Base-by-base conservation (phyloP, 768 basidiomycete genomes). In the Gloeostereum incarnatum region DNA sequence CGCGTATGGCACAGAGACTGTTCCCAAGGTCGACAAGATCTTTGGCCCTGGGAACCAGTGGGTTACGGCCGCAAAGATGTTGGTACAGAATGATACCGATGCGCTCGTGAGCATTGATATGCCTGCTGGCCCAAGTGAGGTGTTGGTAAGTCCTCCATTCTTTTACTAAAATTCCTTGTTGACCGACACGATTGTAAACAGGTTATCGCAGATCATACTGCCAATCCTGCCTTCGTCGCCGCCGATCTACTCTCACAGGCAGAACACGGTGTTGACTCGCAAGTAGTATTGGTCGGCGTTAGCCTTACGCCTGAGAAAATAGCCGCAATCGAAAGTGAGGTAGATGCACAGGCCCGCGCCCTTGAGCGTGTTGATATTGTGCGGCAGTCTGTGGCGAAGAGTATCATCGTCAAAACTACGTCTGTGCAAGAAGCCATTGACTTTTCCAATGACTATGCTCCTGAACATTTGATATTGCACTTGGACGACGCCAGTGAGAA, bases 61-160 rank as follows among this genome's bases (percentile, higher is more conserved):
- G 91, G 96, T 99, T 17, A 99, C 94, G 2, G 96, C 96, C 1
- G 96, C 94, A 36, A 99, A 99, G 66, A 97, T 99, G 96, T 62
- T 94, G 38, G 94, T 99, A 18, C 93, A 97, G 56, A 99, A 98
- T 59, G 96, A 99, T 54, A 93, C 93, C 9, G 87, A 93, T 50
- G 94, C 96, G 6, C 60, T 93, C 45, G 92, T 97, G 5, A 86
- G 89, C 11, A 99, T 98, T 50, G 96, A 99, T 59, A 98, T 99
- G 90, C 96, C 96, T 35, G 96, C 96, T 23, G 96, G 96, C 5
- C 96, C 96, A 20, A 92, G 88, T 3, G 96, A 99, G 61, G 94
- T 99, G 17, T 67, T 99, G 51, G 96, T 96, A 52, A 64, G 85
- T 74, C 4, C 18, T 31, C 27, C 31, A 14, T 17, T 11, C 17